phyloP scores from a whole-genome alignment of 164 flowering plant genomes.

The Umbellularia californica region DNA sequence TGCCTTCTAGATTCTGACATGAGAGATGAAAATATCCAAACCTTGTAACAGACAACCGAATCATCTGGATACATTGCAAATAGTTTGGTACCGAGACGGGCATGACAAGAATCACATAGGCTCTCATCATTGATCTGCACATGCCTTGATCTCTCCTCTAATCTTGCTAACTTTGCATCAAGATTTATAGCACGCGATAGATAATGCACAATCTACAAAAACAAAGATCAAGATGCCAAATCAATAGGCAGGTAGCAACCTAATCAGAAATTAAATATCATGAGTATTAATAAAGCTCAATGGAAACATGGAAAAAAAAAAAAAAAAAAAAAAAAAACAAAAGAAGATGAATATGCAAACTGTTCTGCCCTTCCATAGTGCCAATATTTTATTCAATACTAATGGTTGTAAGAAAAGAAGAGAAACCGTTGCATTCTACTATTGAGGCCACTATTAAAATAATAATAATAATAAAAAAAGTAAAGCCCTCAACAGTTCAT shows the following conservation, averaged over 20 bases:
- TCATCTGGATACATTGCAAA: constrained; percentile 99
- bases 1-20: background rate
- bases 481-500: background rate
- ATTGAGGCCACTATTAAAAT: background rate
- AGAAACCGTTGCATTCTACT: background rate
- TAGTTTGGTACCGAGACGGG: constrained; percentile 93
- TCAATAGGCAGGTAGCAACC: background rate
- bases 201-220: constrained; percentile 69
- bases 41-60: constrained; percentile 95
- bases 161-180: constrained; percentile 72
- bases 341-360: background rate
- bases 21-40: constrained; percentile 22
- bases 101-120: constrained; percentile 92
- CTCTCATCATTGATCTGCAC: constrained; percentile 96
- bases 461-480: background rate
- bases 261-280: background rate
- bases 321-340: background rate
- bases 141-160: constrained; percentile 88
- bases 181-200: constrained; percentile 71
- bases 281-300: background rate
- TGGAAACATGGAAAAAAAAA: background rate
- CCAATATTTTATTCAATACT: background rate
- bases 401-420: background rate
- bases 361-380: background rate
- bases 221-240: background rate